Base-by-base conservation (phyloP, 176 grass and related monocot genomes). In the Saccharum officinarum region DNA sequence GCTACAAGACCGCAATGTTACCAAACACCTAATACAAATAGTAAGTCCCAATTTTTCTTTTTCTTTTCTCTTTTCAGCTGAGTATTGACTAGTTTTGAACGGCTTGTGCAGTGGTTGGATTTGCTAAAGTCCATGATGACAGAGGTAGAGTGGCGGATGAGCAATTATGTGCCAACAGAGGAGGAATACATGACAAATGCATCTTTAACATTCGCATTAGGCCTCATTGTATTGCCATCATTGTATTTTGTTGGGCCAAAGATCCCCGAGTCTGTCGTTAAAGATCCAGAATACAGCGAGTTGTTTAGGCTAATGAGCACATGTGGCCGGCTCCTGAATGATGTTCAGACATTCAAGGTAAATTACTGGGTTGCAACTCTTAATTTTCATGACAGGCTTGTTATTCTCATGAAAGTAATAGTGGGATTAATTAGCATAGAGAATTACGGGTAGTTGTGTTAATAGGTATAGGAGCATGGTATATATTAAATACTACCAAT, bases 111-210 rank as follows among this genome's bases (percentile, higher is more conserved):
- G 92, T 97, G 95, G 95, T 46, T 88, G 42, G 75, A 76, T 55
- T 26, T 88, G 68, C 26, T 95, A 54, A 90, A 80, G 61, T 95
- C 87, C 16, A 90, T 90, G 95, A 95, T 93, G 91, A 88, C 38
- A 6, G 91, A 98, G 60, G 86, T 84, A 45, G 59, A 87, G 37
- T 94, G 95, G 92, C 2, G 41, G 36, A 55, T 67, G 15, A 83
- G 36, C 76, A 75, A 87, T 37, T 64, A 82, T 57, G 82, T 91
- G 17, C 95, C 90, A 37, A 84, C 77, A 23, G 3, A 47, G 10
- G 84, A 87, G 59, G 90, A 97, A 71, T 97, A 97, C 67, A 81
- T 97, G 80, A 1, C 2, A 78, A 94, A 92, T 76, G 88, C 86
- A 17, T 17, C 39, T 64, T 70, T 91, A 44, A 86, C 92, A 42